Base-by-base conservation (phyloP, 768 basidiomycete species). In the Postia placenta region DNA sequence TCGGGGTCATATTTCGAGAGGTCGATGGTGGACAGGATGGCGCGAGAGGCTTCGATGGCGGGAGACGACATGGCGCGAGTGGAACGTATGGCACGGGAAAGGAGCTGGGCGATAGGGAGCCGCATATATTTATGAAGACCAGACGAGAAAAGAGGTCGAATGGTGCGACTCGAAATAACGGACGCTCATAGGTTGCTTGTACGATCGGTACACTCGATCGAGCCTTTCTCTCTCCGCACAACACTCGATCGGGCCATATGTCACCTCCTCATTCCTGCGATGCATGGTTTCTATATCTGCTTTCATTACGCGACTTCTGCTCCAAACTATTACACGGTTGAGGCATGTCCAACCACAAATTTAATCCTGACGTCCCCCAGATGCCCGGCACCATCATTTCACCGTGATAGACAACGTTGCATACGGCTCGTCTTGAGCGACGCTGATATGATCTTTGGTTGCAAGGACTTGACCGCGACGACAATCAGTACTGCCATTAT, bases 1-100 rank as follows among this genome's bases (percentile, higher is more conserved):
- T 92, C 91, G 11, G 86, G 78, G 64, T 97, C 94, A 76, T 97
- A 97, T 53, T 63, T 75, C 28, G 81, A 80, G 38, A 95, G 73
- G 64, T 93, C 89, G 56, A 94, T 73, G 60, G 72, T 83, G 11
- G 86, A 79, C 54, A 91, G 79, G 38, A 76, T 74, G 48, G 81
- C 75, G 50, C 69, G 72, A 17, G 84, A 83, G 52, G 85, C 83
- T 48, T 68, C 60, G 48, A 81, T 71, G 41, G 86, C 85, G 51
- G 73, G 83, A 40, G 80, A 85, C 33, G 64, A 50, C 65, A 66
- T 67, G 24, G 47, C 53, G 53, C 57, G 60, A 45, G 52, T 49
- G 12, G 42, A 45, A 37, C 27, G 37, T 27, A 80, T 81, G 42
- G 56, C 56, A n/a, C 45, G 38, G 51, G 51, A 45, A 47, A 52